Percentiles rank a stretch among this genome's conserved stretches.
phyloP scores from a whole-genome alignment of 768 basidiomycete species.

The Rubroboletus satanas region DNA sequence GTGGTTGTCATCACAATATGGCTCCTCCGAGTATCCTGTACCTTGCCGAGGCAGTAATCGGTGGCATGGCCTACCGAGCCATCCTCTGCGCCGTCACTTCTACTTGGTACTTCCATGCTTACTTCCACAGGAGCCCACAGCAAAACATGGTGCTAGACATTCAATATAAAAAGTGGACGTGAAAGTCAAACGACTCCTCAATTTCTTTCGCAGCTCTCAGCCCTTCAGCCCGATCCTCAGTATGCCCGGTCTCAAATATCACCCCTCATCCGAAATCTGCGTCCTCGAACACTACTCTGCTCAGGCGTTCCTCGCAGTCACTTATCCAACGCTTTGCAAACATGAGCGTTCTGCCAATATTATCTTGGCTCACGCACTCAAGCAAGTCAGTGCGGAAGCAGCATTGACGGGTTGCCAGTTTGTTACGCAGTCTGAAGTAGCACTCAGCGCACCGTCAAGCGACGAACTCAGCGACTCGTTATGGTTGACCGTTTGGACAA shows the following conservation, averaged over 20 bases:
- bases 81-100: constrained; percentile 7
- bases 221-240: background rate
- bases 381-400: constrained; percentile 36
- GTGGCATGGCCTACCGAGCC: constrained; percentile 4
- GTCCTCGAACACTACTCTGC: constrained; percentile 40
- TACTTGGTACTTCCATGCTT: constrained; percentile 10
- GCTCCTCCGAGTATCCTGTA: background rate
- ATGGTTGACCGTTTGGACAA: constrained; percentile 51
- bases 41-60: background rate
- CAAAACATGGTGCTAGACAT: background rate
- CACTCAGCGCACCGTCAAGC: constrained; percentile 21
- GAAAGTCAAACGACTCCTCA: background rate
- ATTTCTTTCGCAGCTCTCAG: background rate
- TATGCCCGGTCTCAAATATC: constrained; percentile 32
- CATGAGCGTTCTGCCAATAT: constrained; percentile 51
- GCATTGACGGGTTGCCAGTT: constrained; percentile 38
- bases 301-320: constrained; percentile 37
- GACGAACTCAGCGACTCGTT: constrained; percentile 31
- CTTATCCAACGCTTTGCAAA: constrained; percentile 39
- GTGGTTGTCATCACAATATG: constrained; percentile 8
- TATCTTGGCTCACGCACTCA: constrained; percentile 49
- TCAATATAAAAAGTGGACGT: constrained; percentile 8
- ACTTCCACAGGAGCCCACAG: constrained; percentile 22
- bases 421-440: constrained; percentile 32
- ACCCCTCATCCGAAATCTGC: constrained; percentile 17